Percentiles rank a stretch among this genome's conserved stretches.
Conservation (phyloP, 2,329 filamentous ascomycete genomes). For the Exophiala phaeomuriformis region DNA sequence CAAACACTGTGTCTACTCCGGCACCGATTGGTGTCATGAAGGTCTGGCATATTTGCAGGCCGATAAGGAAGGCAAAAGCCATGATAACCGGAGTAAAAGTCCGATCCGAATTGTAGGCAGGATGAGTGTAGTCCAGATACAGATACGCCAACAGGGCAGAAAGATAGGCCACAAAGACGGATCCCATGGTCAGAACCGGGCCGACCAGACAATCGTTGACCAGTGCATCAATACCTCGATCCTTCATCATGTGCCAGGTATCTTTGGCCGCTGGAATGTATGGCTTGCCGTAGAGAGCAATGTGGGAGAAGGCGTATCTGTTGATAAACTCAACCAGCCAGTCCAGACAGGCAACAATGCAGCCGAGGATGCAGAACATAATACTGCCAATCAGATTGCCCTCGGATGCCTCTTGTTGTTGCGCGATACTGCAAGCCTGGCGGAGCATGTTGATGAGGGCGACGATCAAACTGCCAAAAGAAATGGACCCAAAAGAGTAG, state of each 20-base stretch:
- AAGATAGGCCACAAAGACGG: conserved; percentile 74
- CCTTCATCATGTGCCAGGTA: conserved; percentile 85
- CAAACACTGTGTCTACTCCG: conserved; percentile 88
- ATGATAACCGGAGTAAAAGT: conserved; percentile 69
- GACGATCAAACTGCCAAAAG: conserved; percentile 74
- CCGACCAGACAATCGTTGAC: conserved; percentile 81
- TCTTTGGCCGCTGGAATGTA: conserved; percentile 83
- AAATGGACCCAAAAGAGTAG: conserved; percentile 88
- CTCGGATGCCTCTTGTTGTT: conserved; percentile 54
- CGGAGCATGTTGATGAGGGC: conserved; percentile 80
- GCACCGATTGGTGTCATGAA: conserved; percentile 82
- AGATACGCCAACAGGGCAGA: conserved; percentile 76
- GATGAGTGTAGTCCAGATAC: conserved; percentile 77
- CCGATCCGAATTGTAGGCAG: conserved; percentile 63
- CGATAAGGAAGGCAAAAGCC: conserved; percentile 81
- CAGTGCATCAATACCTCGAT: conserved; percentile 82
- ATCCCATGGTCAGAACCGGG: conserved; percentile 65
- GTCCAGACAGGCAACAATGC: conserved; percentile 67
- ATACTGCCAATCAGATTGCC: conserved; percentile 63
- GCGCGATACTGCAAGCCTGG: conserved; percentile 73
- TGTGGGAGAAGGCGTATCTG: conserved; percentile 85
- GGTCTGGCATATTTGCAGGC: conserved; percentile 79
- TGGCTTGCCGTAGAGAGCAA: conserved; percentile 82
- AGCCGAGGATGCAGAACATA: conserved; percentile 67
- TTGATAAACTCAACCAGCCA: conserved; percentile 88